These are phyloP conservation scores for Sporothrix pseudoabietina DNA, from an alignment of 2,329 filamentous ascomycete genomes.

Conservation along the genomic window DNA sequence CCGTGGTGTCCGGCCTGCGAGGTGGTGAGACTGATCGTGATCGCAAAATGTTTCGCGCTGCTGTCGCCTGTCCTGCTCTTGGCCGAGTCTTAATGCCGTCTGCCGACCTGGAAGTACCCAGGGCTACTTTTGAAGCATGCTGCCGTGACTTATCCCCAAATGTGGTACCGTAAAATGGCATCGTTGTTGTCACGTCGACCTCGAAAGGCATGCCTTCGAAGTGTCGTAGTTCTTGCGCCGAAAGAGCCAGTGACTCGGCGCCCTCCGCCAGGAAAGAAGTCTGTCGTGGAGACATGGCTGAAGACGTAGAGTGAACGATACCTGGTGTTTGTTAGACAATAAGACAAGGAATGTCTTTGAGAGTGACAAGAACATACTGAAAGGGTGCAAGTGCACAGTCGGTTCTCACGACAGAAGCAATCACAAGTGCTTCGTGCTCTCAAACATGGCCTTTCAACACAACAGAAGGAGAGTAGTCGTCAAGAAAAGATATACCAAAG, in stretches of 20 bases:
- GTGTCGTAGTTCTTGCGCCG: constrained; percentile 22
- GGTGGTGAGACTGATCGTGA: constrained; percentile 18
- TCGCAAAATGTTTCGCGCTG: not conserved
- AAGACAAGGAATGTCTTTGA: no score
- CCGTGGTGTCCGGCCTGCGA: not conserved
- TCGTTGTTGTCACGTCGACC: constrained; percentile 7
- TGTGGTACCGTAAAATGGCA: constrained; percentile 26
- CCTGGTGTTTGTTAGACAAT: not conserved
- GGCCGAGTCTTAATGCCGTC: not conserved
- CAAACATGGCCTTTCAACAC: not conserved
- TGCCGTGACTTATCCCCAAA: constrained; percentile 5
- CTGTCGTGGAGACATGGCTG: constrained; percentile 26
- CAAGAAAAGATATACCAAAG: not conserved
- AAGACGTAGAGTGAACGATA: not conserved
- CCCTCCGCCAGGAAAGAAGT: constrained; percentile 17
- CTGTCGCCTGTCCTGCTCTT: no score
- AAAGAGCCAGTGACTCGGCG: constrained; percentile 17
- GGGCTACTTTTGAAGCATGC: not conserved
- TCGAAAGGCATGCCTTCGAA: constrained; percentile 24
- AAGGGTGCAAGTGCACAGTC: not conserved
- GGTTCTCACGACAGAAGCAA: not conserved
- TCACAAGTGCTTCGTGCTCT: not conserved
- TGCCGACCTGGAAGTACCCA: not conserved
- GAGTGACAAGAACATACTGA: not conserved
- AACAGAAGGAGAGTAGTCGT: not conserved